Percentiles rank a stretch among this genome's conserved stretches.
phyloP scores from a whole-genome alignment of 139 green algal species.

The Deuterostichococcus epilithicus region DNA sequence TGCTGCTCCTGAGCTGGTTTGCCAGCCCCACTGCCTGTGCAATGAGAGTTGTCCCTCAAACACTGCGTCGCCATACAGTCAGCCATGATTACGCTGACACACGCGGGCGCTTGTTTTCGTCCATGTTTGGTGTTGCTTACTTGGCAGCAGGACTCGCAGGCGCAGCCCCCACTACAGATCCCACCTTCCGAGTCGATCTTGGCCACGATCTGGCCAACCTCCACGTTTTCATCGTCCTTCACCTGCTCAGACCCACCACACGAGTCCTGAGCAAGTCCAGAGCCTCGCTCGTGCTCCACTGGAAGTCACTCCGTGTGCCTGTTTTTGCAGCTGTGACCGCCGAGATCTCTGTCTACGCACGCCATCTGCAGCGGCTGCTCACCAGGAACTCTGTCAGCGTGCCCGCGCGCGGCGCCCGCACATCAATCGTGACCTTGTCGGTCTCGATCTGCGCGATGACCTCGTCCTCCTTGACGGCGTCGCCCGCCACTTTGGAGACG shows the following conservation, averaged over 20 bases:
- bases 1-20: too few relatives aligned
- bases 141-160: constrained; percentile 6
- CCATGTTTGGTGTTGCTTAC: neutral
- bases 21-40: too few relatives aligned
- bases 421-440: constrained; percentile 93
- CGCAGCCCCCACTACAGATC: neutral
- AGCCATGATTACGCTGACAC: too few relatives aligned
- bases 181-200: constrained; percentile 26
- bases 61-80: too few relatives aligned
- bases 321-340: constrained; percentile 6
- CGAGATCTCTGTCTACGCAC: too few relatives aligned
- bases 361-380: neutral
- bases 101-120: too few relatives aligned
- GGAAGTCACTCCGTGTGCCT: too few relatives aligned
- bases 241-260: too few relatives aligned
- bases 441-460: constrained; percentile 97
- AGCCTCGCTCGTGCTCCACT: too few relatives aligned
- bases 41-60: too few relatives aligned
- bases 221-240: constrained; percentile 78
- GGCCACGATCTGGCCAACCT: constrained; percentile 82
- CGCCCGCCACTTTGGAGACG: constrained; percentile 74
- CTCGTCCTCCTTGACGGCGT: constrained; percentile 88
- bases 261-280: too few relatives aligned
- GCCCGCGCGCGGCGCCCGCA: constrained; percentile 41
- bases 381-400: constrained; percentile 37